Conservation (phyloP, 805 yeast species). For the Sugiyamaella smithiae region DNA sequence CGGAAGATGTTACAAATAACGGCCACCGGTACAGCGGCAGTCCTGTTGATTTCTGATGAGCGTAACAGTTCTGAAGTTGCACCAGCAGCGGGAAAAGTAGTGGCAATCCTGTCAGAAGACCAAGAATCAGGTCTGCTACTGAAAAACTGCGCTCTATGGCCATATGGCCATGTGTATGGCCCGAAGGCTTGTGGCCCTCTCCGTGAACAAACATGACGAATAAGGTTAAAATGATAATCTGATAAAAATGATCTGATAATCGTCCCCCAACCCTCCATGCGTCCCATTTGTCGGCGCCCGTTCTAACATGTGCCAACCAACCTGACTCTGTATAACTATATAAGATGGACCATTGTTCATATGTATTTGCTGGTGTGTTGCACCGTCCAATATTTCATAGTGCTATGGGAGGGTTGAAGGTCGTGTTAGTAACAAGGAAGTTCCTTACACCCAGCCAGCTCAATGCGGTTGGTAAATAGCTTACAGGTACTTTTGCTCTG, state of each 20-base stretch:
- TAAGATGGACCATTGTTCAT: too few species aligned
- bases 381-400: too few species aligned
- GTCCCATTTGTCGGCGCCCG: too few species aligned
- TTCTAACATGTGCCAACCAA: too few species aligned
- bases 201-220: not conserved
- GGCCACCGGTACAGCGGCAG: slow-evolving; percentile 16
- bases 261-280: not conserved
- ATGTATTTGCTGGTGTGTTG: too few species aligned
- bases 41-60: not conserved
- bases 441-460: too few species aligned
- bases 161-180: not conserved
- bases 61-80: slow-evolving; percentile 15
- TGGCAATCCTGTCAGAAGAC: slow-evolving; percentile 6
- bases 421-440: too few species aligned
- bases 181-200: not conserved
- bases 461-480: too few species aligned
- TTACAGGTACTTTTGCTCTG: too few species aligned
- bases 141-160: not conserved
- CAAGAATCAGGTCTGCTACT: not conserved
- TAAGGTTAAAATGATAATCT: not conserved
- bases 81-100: slow-evolving; percentile 17
- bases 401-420: too few species aligned
- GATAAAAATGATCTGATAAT: slow-evolving; percentile 4
- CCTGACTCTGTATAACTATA: too few species aligned
- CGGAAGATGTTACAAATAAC: slow-evolving; percentile 11